phyloP scores from a whole-genome alignment of 139 green algal genomes.

The Zygnema circumcarinatum region DNA sequence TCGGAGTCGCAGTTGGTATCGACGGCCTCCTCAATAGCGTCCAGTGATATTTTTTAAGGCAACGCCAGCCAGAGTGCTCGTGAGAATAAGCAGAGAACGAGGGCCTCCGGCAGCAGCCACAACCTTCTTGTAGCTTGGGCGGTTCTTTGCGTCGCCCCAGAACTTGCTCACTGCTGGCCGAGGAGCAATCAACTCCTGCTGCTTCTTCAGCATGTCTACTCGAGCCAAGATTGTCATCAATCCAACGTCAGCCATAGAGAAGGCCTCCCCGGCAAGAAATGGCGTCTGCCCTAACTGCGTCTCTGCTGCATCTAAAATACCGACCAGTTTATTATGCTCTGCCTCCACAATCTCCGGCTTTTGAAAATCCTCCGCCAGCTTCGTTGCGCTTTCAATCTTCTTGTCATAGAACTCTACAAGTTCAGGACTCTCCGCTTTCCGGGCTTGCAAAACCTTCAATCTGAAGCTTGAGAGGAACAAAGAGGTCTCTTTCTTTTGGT shows the following conservation, averaged over 20 bases:
- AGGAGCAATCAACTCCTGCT: neutral
- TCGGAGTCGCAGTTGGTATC: too few relatives aligned
- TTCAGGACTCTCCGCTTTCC: neutral
- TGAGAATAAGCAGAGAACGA: neutral
- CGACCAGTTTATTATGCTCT: slow-evolving; percentile 4
- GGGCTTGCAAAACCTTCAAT: slow-evolving; percentile 8
- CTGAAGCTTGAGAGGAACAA: slow-evolving; percentile 1
- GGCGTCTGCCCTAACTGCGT: neutral
- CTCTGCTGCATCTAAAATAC: neutral
- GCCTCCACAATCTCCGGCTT: neutral
- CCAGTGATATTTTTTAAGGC: neutral
- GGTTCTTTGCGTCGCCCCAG: neutral
- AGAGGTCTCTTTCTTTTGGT: neutral
- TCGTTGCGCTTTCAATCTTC: neutral
- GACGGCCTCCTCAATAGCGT: neutral
- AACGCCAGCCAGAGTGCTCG: neutral
- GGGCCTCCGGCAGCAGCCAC: neutral
- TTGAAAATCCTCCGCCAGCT: neutral
- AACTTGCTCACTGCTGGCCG: neutral
- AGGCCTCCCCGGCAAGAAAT: neutral
- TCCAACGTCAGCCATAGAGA: slow-evolving; percentile 20
- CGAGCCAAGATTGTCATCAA: slow-evolving; percentile 17
- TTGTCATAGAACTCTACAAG: slow-evolving; percentile 3
- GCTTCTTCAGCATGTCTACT: neutral
- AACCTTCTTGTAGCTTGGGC: neutral